Evolutionary conservation across 1,139 yeast genomes (phyloP), one percentile per base, ranked within the genome.

Genomic region (Eremothecium gossypii): DNA sequence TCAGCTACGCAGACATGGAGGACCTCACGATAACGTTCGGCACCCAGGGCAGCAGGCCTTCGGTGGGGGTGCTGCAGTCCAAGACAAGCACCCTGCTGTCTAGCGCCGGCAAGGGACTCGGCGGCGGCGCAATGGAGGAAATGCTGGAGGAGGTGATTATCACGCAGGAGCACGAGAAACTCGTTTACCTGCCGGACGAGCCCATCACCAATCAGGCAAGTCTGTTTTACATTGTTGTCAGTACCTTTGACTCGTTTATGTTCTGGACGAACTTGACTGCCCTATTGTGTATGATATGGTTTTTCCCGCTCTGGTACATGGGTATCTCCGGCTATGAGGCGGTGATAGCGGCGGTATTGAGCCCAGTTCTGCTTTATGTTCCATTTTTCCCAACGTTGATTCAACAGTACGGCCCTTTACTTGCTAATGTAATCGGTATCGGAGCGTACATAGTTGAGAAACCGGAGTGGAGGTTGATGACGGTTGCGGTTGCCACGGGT

Each of bases 261-360:
- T 84, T 84, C 60, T 91, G 96, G 96, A 72, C 96, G 0, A 79
- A 81, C 13, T 53, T 77, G 39, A 83, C 97, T 1, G 76, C 96
- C 0, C 68, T 91, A 48, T 83, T 87, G 41, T 72, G 93, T 45
- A 77, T 93, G 57, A 80, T 91, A 40, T 91, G 98, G 98, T 86
- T 84, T 66, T 91, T 91, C 70, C 98, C 98, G 12, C 70, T 91
- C 48, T 91, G 98, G 98, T 77, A 83, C 59, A 87, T 91, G 97
- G 97, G 97, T 7, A 81, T 91, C 44, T 83, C 95, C 2, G 98
- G 98, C 3, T 87, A 83, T 60, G 98, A 91, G 63, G 83, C 83
- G 0, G 74, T 79, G 2, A 69, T 86, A 39, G 59, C 79, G 3
- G 66, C 79, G 23, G 69, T 82, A 35, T 48, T 77, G 28, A 73